Evolutionary conservation across 306 rosid genomes (phyloP).

Genomic region (Glycine soja): DNA sequence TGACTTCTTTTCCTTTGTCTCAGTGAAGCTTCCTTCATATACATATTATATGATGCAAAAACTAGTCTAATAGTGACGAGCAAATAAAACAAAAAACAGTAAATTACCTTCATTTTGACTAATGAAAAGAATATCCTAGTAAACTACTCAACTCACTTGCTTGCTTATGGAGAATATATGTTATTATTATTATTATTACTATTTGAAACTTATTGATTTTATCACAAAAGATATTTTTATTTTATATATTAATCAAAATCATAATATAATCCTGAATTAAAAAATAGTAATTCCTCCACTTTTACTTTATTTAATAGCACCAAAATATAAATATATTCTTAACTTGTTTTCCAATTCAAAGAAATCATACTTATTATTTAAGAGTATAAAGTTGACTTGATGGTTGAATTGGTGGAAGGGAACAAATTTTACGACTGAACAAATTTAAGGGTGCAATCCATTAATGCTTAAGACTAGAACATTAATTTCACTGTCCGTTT

Average conservation of each 20-base stretch:
- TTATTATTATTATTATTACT: too few species aligned
- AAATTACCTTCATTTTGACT: background rate
- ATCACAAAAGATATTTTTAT: too few species aligned
- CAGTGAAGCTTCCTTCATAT: constrained; percentile 41
- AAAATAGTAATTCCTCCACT: too few species aligned
- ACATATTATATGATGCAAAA: background rate
- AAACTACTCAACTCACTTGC: background rate
- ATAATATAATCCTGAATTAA: too few species aligned
- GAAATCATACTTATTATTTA: too few species aligned
- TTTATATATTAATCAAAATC: too few species aligned
- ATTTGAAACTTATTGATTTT: too few species aligned
- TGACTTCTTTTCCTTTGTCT: constrained; percentile 46
- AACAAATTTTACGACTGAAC: constrained; percentile 12
- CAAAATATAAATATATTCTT: too few species aligned
- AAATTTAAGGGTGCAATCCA: background rate
- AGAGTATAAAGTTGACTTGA: too few species aligned
- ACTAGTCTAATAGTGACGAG: background rate
- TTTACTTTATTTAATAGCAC: too few species aligned
- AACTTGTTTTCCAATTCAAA: too few species aligned
- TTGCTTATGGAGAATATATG: background rate
- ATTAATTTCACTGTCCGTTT: background rate
- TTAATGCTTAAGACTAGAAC: constrained; percentile 2
- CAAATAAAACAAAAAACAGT: background rate
- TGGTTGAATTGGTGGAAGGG: too few species aligned
- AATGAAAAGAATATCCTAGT: constrained; percentile 1